Conservation (phyloP, 768 basidiomycete species). For the Leccinum fibrillosum region DNA sequence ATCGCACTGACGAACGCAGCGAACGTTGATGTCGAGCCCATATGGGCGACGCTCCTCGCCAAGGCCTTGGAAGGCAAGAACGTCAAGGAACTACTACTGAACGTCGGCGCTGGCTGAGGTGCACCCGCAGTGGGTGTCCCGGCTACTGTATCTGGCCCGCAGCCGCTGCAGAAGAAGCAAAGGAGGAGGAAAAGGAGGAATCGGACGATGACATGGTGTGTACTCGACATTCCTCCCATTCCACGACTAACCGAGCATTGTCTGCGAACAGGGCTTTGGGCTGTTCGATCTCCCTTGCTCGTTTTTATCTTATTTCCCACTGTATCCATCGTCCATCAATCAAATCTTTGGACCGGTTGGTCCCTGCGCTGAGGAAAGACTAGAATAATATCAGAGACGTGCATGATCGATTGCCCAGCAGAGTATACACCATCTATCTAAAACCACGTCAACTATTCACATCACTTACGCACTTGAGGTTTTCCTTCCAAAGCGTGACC, state of each 20-base stretch:
- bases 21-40: constrained; percentile 83
- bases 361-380: constrained; percentile 9
- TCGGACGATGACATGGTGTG: constrained; percentile 67
- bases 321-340: constrained; percentile 25
- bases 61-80: constrained; percentile 98
- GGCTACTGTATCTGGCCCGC: constrained; percentile 53
- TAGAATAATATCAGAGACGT: no score
- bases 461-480: constrained; percentile 90
- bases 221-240: not conserved
- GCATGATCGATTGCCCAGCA: no score
- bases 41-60: constrained; percentile 96
- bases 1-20: constrained; percentile 80
- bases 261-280: constrained; percentile 80
- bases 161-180: constrained; percentile 66
- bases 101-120: constrained; percentile 91
- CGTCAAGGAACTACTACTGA: constrained; percentile 91
- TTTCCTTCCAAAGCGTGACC: constrained; percentile 98
- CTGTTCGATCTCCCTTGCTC: constrained; percentile 57
- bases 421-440: not conserved
- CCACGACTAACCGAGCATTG: not conserved
- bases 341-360: constrained; percentile 18
- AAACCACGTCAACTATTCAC: constrained; percentile 66
- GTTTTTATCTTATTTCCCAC: constrained; percentile 26
- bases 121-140: constrained; percentile 66
- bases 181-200: constrained; percentile 83